Evolutionary conservation across 2,329 filamentous ascomycete genomes (phyloP).

Genomic region (Beauveria australis): DNA sequence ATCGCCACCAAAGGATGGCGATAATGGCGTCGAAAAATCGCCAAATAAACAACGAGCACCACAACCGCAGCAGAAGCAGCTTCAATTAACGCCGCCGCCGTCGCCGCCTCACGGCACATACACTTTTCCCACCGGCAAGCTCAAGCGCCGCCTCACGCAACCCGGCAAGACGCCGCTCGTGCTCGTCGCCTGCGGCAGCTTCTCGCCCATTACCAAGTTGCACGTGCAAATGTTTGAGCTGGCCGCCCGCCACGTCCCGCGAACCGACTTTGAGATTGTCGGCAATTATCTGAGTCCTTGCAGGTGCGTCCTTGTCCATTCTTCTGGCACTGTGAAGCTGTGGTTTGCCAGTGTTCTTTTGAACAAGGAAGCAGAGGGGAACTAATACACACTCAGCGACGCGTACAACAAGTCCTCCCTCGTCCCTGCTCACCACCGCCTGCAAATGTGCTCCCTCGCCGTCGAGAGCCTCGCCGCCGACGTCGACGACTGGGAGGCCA

Average conservation of each 20-base stretch:
- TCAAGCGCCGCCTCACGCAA: constrained; percentile 43
- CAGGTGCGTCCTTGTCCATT: background rate
- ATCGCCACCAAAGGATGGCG: background rate
- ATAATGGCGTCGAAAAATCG: background rate
- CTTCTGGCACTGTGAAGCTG: too few relatives aligned
- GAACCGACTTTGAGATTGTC: constrained; percentile 65
- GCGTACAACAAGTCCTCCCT: constrained; percentile 31
- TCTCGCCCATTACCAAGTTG: constrained; percentile 67
- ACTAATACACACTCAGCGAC: constrained; percentile 16
- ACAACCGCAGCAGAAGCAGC: background rate
- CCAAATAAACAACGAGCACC: too few relatives aligned
- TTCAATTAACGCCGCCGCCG: constrained; percentile 1
- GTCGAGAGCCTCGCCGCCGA: constrained; percentile 68
- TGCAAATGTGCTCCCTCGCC: constrained; percentile 75
- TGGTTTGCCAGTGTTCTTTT: too few relatives aligned
- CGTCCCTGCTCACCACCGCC: constrained; percentile 28
- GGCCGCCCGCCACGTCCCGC: constrained; percentile 65
- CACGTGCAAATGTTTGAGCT: constrained; percentile 86
- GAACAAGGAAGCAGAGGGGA: too few relatives aligned
- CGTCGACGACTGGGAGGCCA: constrained; percentile 85
- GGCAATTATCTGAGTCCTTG: constrained; percentile 55
- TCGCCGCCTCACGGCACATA: constrained; percentile 32
- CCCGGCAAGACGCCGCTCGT: constrained; percentile 53
- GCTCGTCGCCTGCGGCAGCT: constrained; percentile 62
- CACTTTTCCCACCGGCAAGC: constrained; percentile 51